phyloP scores from a whole-genome alignment of 1,284 basidiomycete species.

The Trichosporon sp. region DNA sequence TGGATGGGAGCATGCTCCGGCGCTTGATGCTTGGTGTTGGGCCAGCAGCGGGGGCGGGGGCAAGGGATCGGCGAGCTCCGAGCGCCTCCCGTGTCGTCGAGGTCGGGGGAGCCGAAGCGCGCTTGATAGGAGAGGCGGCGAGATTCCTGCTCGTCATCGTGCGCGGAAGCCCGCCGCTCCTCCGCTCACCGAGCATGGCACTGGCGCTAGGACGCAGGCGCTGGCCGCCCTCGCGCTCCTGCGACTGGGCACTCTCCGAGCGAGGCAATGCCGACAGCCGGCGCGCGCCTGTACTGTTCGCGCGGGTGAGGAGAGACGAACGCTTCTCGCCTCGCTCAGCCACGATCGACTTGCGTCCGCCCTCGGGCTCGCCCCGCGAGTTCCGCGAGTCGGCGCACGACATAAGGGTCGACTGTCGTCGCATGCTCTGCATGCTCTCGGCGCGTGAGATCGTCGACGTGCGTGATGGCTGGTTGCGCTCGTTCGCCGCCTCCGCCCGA shows the following conservation, averaged over 20 bases:
- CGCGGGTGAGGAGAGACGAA: neutral
- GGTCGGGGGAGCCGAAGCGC: neutral
- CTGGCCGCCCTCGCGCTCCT: neutral
- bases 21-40: neutral
- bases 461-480: conserved; percentile 1
- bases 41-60: neutral
- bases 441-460: neutral
- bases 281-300: conserved; percentile 2
- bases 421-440: conserved; percentile 4
- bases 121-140: neutral
- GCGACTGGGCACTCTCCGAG: neutral
- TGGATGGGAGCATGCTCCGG: conserved; percentile 1
- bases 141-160: neutral
- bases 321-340: neutral
- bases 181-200: neutral
- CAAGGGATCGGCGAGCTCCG: neutral
- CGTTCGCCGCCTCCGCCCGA: neutral
- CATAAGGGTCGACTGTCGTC: neutral
- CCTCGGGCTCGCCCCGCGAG: neutral
- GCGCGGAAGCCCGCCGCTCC: neutral
- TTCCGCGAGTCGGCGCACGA: neutral
- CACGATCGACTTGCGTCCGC: neutral
- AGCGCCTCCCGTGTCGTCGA: neutral
- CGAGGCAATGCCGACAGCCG: neutral
- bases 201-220: conserved; percentile 11